These are phyloP conservation scores for Cladophialophora chaetospira DNA, from an alignment of 2,329 filamentous ascomycete genomes.

Conservation along the genomic window DNA sequence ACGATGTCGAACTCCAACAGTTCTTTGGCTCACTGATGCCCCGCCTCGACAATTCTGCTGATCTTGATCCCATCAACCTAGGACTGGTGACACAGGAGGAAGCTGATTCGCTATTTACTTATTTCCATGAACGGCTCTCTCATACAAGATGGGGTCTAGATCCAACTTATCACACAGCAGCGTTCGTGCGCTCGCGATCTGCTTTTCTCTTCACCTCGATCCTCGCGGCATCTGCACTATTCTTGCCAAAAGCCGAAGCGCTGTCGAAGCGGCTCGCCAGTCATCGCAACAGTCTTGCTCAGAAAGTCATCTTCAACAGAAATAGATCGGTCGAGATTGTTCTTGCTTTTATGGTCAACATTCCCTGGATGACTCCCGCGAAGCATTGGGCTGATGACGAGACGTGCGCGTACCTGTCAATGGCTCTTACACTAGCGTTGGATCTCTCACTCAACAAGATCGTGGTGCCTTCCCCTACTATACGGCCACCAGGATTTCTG, in stretches of 20 bases:
- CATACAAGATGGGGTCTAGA: conserved; percentile 76
- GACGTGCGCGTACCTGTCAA: conserved; percentile 70
- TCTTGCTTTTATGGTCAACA: conserved; percentile 72
- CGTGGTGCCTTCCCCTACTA: conserved; percentile 57
- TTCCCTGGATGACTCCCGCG: conserved; percentile 73
- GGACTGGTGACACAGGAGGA: conserved; percentile 69
- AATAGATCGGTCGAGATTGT: conserved; percentile 73
- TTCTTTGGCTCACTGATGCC: conserved; percentile 69
- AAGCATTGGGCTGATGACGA: conserved; percentile 71
- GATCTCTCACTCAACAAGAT: conserved; percentile 72
- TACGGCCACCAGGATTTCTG: conserved; percentile 47
- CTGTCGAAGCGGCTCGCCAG: conserved; percentile 66
- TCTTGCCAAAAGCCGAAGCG: conserved; percentile 64
- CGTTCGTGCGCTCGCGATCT: conserved; percentile 67
- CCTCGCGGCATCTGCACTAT: conserved; percentile 67
- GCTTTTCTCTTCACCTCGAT: conserved; percentile 73
- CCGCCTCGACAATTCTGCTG: conserved; percentile 63
- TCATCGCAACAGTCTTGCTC: conserved; percentile 65
- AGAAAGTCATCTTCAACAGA: conserved; percentile 62
- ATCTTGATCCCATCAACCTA: conserved; percentile 69
- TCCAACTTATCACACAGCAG: conserved; percentile 64
- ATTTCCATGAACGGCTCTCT: conserved; percentile 69
- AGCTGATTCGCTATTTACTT: conserved; percentile 61
- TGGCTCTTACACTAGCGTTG: conserved; percentile 68
- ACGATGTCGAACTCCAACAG: conserved; percentile 55